Conservation (phyloP, 352 stramenopile genomes). For the Pythium biforme region DNA sequence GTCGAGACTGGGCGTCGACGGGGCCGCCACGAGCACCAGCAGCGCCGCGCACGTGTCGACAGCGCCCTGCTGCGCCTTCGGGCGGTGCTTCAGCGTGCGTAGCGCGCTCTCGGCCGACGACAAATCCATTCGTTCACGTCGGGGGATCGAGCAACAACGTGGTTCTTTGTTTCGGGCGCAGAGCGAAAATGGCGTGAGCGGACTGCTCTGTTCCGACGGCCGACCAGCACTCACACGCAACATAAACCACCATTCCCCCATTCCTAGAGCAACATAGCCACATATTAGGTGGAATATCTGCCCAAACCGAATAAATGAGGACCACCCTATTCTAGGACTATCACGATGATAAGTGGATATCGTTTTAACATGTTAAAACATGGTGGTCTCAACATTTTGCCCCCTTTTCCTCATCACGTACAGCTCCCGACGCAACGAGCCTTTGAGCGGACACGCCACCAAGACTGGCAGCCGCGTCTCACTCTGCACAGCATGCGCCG, state of each 20-base stretch:
- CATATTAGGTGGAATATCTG: too few relatives aligned
- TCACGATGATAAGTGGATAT: too few relatives aligned
- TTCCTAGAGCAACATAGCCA: constrained; percentile 5
- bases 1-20: constrained; percentile 6
- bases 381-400: too few relatives aligned
- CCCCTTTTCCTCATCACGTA: neutral
- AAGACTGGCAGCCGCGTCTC: constrained; percentile 4
- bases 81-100: constrained; percentile 70
- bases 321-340: neutral
- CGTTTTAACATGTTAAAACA: too few relatives aligned
- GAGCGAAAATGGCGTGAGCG: neutral
- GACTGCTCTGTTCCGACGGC: neutral
- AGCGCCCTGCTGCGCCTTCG: constrained; percentile 45
- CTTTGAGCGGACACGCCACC: neutral
- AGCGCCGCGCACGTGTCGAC: constrained; percentile 41
- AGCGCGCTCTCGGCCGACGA: constrained; percentile 62
- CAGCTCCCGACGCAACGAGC: neutral
- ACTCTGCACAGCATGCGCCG: neutral
- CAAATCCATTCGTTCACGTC: constrained; percentile 54
- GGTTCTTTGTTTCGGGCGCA: neutral
- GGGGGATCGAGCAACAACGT: too few relatives aligned
- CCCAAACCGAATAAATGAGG: too few relatives aligned
- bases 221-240: neutral
- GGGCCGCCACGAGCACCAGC: constrained; percentile 31
- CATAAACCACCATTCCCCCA: neutral